Evolutionary conservation across 2,329 filamentous ascomycete genomes (phyloP), one percentile per base, ranked within the genome.

Genomic region (Apiospora marii): DNA sequence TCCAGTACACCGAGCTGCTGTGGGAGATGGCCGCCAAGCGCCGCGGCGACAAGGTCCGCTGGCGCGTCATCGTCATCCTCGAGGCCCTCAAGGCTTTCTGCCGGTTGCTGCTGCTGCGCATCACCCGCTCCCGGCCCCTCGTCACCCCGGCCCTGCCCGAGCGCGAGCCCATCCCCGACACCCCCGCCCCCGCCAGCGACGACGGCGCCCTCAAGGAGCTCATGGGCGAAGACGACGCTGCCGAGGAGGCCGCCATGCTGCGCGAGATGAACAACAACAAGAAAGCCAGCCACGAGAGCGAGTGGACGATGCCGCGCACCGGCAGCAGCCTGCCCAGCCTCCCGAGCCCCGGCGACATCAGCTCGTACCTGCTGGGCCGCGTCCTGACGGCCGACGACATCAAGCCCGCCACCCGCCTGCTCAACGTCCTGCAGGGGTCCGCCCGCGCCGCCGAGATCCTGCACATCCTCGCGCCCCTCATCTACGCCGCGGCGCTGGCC

Each of bases 1-100:
- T 98, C 37, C 93, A 96, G 77, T 98, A 98, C 80, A 98, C 95
- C 0, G 94, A 99, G 84, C 86, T 99, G 43, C 85, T 99, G n/a
- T 96, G 96, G 89, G 96, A 99, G 82, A 99, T 99, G 96, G 90
- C 93, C 41, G 95, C 95, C 41, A 97, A 97, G 83, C 89, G 96
- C 68, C 92, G 92, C 74, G 93, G 94, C 24, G 95, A 93, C 64
- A 89, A 97, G 82, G 84, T 92, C 37, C 90, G 95, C 43, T 99
- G 96, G 96, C 91, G 94, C 70, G 91, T 97, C 0, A 91, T 98
- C 7, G 91, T 98, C 14, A 80, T 97, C 4, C 86, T 99, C 30
- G 96, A 99, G 83, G 88, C 90, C 0, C 86, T 96, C 79, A 98
- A 98, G 83, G 95, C 96, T 2, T 77, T 96, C 12, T 98, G 96